phyloP scores from a whole-genome alignment of 2,329 filamentous ascomycete genomes.

The Onygena corvina region DNA sequence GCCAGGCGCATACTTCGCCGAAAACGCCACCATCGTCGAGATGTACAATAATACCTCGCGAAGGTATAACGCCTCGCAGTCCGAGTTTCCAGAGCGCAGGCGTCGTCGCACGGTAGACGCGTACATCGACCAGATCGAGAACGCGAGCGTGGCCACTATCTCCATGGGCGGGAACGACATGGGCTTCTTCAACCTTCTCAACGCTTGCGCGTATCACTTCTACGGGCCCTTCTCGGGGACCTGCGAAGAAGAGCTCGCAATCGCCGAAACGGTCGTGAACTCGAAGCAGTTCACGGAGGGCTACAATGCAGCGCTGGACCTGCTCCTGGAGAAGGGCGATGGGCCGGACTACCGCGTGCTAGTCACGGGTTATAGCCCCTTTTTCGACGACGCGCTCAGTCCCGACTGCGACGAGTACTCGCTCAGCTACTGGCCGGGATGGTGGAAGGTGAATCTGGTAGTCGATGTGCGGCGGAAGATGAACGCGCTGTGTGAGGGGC shows the following conservation, averaged over 20 bases:
- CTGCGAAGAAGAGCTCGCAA: slow-evolving; percentile 8
- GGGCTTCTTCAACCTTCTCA: slow-evolving; percentile 21
- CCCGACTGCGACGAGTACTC: slow-evolving; percentile 13
- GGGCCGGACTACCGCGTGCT: slow-evolving; percentile 19
- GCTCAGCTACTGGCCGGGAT: slow-evolving; percentile 13
- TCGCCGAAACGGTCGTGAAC: slow-evolving; percentile 8
- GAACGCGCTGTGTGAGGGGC: slow-evolving; percentile 17
- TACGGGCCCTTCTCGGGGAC: slow-evolving; percentile 13
- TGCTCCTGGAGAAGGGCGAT: slow-evolving; percentile 19
- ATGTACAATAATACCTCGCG: too few relatives aligned
- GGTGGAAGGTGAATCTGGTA: slow-evolving; percentile 14
- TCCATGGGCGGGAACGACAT: slow-evolving; percentile 15
- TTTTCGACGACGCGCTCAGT: slow-evolving; percentile 18
- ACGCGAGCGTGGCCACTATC: slow-evolving; percentile 14
- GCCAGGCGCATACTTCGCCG: slow-evolving; percentile 14
- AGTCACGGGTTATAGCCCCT: slow-evolving; percentile 16
- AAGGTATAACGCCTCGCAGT: too few relatives aligned
- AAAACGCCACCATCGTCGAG: too few relatives aligned
- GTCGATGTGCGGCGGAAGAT: slow-evolving; percentile 17
- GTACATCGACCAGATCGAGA: slow-evolving; percentile 11
- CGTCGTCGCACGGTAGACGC: slow-evolving; percentile 8
- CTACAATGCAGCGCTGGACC: slow-evolving; percentile 15
- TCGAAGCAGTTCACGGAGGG: slow-evolving; percentile 15
- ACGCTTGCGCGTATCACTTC: slow-evolving; percentile 21
- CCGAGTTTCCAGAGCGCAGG: too few relatives aligned